These are phyloP conservation scores for Umbelopsis sp. DNA, from an alignment of 192 early-diverging fungal genomes.

Conservation along the genomic window DNA sequence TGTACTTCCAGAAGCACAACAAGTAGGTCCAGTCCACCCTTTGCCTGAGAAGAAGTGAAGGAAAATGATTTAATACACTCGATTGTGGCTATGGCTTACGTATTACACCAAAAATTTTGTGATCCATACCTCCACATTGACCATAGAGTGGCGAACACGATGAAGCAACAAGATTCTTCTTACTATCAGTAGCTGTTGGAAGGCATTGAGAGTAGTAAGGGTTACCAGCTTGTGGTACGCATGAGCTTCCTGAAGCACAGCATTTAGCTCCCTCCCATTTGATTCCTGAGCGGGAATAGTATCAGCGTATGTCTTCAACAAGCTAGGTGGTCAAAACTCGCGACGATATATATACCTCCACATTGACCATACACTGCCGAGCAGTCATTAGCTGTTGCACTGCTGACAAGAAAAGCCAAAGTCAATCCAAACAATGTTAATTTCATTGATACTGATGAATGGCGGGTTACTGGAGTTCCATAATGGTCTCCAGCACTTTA, in stretches of 20 bases:
- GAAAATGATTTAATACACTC: too few relatives aligned
- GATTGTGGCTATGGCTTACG: too few relatives aligned
- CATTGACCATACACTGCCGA: conserved; percentile 19
- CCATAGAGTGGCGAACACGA: conserved; percentile 14
- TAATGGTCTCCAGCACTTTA: neutral
- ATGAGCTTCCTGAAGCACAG: conserved; percentile 20
- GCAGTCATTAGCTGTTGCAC: conserved; percentile 5
- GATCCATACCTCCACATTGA: conserved; percentile 29
- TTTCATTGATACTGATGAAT: neutral
- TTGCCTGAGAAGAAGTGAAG: too few relatives aligned
- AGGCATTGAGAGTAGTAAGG: conserved; percentile 22
- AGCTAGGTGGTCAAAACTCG: too few relatives aligned
- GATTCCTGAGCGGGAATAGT: conserved; percentile 11
- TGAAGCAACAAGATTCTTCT: too few relatives aligned
- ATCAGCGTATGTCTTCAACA: neutral
- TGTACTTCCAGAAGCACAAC: conserved; percentile 22
- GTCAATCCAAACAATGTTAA: neutral
- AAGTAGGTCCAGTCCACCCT: conserved; percentile 21
- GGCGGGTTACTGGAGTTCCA: neutral
- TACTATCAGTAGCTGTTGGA: neutral
- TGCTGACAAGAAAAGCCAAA: neutral
- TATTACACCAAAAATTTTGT: too few relatives aligned
- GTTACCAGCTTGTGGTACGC: conserved; percentile 12
- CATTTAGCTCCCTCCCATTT: conserved; percentile 23
- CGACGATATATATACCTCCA: conserved; percentile 25